phyloP scores from a whole-genome alignment of 169 alveolate genomes.

The Eimeria necatrix region DNA sequence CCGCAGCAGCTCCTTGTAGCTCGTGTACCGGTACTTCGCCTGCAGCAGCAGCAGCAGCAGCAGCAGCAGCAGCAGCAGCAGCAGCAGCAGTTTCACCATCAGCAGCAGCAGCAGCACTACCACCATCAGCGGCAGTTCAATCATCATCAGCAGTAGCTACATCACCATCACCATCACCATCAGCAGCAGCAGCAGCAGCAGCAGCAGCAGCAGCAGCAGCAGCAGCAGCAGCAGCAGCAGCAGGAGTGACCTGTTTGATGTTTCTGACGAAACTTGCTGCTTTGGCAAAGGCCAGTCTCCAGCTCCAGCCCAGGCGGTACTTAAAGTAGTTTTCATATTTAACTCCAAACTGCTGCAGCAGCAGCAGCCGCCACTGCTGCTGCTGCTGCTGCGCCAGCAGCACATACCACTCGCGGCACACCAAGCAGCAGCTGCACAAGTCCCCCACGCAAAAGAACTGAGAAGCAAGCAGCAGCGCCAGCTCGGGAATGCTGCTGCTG shows the following conservation, averaged over 20 bases:
- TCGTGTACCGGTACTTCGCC: constrained; percentile 3
- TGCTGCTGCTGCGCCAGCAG: constrained; percentile 31
- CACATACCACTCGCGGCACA: background rate
- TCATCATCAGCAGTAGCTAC: background rate
- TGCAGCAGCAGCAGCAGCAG: background rate
- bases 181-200: too few relatives aligned
- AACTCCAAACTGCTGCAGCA: constrained; percentile 12
- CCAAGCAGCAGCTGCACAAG: constrained; percentile 28
- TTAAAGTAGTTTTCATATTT: constrained; percentile 9
- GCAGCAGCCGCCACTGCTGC: constrained; percentile 26
- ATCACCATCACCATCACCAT: background rate
- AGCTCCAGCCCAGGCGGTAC: constrained; percentile 20
- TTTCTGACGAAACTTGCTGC: background rate
- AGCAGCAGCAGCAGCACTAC: background rate
- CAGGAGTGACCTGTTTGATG: background rate
- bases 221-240: background rate
- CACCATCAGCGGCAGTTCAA: background rate
- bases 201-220: background rate
- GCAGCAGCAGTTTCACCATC: background rate
- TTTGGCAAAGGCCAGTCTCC: constrained; percentile 10
- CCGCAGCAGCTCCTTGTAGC: background rate
- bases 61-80: background rate
- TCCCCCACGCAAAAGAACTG: background rate
- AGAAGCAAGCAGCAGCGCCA: background rate
- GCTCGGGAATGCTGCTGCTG: constrained; percentile 23